Conservation (phyloP, 2,329 filamentous ascomycete species). For the Alternaria metachromatica region DNA sequence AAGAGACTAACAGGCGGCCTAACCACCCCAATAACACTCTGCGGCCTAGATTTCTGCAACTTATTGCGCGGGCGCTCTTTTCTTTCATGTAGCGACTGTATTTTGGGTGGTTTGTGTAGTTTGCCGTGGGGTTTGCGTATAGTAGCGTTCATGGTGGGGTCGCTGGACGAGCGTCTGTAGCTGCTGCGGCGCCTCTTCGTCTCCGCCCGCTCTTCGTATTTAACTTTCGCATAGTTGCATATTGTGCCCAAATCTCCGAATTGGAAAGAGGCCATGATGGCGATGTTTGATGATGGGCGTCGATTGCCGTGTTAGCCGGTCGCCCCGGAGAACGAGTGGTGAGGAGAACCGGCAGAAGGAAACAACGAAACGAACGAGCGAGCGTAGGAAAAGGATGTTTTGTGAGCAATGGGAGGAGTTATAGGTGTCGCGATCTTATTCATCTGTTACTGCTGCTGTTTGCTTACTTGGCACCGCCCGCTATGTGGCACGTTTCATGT, state of each 20-base stretch:
- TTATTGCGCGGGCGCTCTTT: constrained; percentile 19
- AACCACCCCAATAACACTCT: not conserved
- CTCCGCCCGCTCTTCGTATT: constrained; percentile 18
- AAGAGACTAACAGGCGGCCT: constrained; percentile 5
- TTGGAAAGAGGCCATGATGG: constrained; percentile 15
- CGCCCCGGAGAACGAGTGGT: constrained; percentile 5
- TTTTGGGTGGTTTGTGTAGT: constrained; percentile 24
- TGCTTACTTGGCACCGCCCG: not conserved
- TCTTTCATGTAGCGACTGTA: constrained; percentile 12
- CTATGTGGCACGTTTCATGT: constrained; percentile 13
- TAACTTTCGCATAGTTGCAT: constrained; percentile 16
- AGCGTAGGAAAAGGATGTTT: not conserved
- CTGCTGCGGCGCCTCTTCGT: constrained; percentile 9
- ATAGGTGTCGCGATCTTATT: not conserved
- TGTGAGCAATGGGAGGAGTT: not conserved
- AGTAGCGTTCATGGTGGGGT: constrained; percentile 2
- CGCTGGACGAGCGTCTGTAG: constrained; percentile 12
- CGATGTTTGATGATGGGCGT: not conserved
- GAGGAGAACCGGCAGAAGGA: constrained; percentile 2
- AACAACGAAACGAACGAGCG: not conserved
- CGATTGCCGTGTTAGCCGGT: constrained; percentile 2
- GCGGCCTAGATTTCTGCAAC: constrained; percentile 16
- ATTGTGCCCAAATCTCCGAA: constrained; percentile 14
- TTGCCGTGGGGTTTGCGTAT: constrained; percentile 12
- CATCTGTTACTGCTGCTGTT: not conserved